These are phyloP conservation scores for Colletotrichum cuscutae DNA, from an alignment of 2,329 filamentous ascomycete species.

Conservation along the genomic window DNA sequence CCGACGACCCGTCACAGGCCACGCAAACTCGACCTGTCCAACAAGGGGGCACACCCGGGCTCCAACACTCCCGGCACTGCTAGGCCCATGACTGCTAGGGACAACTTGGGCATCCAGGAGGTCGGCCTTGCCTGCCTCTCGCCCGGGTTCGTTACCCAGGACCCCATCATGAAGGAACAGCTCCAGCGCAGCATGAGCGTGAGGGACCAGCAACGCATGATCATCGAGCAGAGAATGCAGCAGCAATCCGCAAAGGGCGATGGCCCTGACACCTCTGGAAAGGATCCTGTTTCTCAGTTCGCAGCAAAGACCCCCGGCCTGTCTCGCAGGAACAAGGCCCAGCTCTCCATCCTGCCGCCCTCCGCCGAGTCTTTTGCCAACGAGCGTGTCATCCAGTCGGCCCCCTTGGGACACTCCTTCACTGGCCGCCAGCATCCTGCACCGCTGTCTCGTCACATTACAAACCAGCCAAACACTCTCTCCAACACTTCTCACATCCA, in stretches of 20 bases:
- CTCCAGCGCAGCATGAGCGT: conserved; percentile 94
- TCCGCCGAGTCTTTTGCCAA: conserved; percentile 92
- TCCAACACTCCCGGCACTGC: conserved; percentile 68
- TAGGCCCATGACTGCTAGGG: conserved; percentile 82
- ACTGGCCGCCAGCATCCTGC: conserved; percentile 87
- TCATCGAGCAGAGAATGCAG: conserved; percentile 92
- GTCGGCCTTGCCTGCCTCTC: conserved; percentile 94
- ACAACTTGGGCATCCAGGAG: conserved; percentile 86
- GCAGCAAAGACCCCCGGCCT: conserved; percentile 78
- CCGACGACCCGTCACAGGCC: conserved; percentile 78
- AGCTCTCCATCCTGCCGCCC: conserved; percentile 93
- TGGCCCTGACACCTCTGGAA: conserved; percentile 65
- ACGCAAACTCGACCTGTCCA: conserved; percentile 79
- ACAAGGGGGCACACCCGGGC: conserved; percentile 62
- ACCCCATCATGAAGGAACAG: conserved; percentile 96
- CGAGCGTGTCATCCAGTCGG: conserved; percentile 96
- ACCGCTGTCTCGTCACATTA: conserved; percentile 79
- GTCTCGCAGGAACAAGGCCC: conserved; percentile 80
- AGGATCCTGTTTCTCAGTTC: conserved; percentile 58
- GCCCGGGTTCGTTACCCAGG: conserved; percentile 94
- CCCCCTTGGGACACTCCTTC: conserved; percentile 93
- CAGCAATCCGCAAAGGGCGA: conserved; percentile 86
- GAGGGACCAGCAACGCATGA: conserved; percentile 90
- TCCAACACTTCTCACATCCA: conserved; percentile 90
- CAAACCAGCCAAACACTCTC: conserved; percentile 84